Evolutionary conservation across 768 basidiomycete genomes (phyloP).

Genomic region (Wakefieldia striispora): DNA sequence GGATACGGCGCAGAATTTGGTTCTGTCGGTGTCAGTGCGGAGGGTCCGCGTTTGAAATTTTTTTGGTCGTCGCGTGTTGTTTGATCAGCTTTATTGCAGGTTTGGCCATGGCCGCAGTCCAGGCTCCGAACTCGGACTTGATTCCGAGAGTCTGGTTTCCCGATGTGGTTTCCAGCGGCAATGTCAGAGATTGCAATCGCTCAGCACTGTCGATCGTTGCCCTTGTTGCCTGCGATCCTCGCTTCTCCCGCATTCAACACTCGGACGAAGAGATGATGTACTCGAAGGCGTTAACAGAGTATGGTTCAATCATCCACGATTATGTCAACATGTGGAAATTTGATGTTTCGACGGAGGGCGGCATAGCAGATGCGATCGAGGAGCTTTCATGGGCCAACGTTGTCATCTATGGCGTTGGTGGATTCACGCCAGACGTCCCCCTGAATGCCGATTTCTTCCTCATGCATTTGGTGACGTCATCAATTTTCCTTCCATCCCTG

Average conservation of each 20-base stretch:
- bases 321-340: conserved; percentile 48
- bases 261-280: conserved; percentile 32
- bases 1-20: conserved; percentile 66
- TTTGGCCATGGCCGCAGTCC: conserved; percentile 49
- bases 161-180: conserved; percentile 13
- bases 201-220: conserved; percentile 49
- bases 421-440: conserved; percentile 42
- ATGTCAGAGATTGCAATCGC: conserved; percentile 13
- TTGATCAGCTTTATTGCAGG: conserved; percentile 37
- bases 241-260: conserved; percentile 24
- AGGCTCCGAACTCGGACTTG: conserved; percentile 14
- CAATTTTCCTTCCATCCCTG: conserved; percentile 56
- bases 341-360: conserved; percentile 33
- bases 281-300: conserved; percentile 25
- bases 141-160: conserved; percentile 24
- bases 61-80: conserved; percentile 37
- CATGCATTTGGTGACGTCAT: conserved; percentile 70
- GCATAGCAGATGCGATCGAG: conserved; percentile 52
- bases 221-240: conserved; percentile 50
- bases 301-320: conserved; percentile 38
- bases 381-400: conserved; percentile 58
- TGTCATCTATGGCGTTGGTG: conserved; percentile 60
- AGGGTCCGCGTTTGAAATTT: conserved; percentile 46
- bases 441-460: conserved; percentile 70
- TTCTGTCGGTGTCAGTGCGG: conserved; percentile 55